These are phyloP conservation scores for Ophiostoma montium DNA, from an alignment of 2,329 filamentous ascomycete species.

Conservation along the genomic window DNA sequence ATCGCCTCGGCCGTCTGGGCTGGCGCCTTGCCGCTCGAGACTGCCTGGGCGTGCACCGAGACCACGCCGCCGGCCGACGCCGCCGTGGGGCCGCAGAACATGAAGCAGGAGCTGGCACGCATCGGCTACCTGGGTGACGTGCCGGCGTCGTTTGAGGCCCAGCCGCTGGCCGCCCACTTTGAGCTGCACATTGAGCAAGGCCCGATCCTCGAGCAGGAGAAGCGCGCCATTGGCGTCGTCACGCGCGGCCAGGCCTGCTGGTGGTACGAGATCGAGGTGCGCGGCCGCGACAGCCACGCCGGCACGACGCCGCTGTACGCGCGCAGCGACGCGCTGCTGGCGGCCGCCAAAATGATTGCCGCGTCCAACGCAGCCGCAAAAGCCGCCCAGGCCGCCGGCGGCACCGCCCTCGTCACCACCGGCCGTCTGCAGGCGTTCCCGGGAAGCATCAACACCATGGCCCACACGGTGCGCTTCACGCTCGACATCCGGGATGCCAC, in stretches of 20 bases:
- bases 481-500: conserved; percentile 48
- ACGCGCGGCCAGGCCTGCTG: conserved; percentile 60
- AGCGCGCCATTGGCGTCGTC: conserved; percentile 54
- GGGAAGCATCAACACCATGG: conserved; percentile 60
- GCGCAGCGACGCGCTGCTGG: conserved; percentile 19
- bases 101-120: conserved; percentile 52
- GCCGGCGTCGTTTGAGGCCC: conserved; percentile 40
- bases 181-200: conserved; percentile 80
- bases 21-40: conserved; percentile 44
- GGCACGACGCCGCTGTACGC: conserved; percentile 48
- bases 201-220: conserved; percentile 52
- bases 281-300: conserved; percentile 56
- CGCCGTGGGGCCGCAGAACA: conserved; percentile 41
- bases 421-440: conserved; percentile 15
- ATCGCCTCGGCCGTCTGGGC: conserved; percentile 66
- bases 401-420: conserved; percentile 17
- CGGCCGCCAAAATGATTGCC: conserved; percentile 22
- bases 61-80: conserved; percentile 23
- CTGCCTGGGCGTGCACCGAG: conserved; percentile 46
- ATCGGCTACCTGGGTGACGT: conserved; percentile 56
- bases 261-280: conserved; percentile 55
- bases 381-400: neutral
- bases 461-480: conserved; percentile 50
- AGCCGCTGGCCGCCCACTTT: conserved; percentile 62
- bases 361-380: conserved; percentile 17